Evolutionary conservation across 495 filamentous ascomycete species (phyloP), one percentile per base, ranked within the genome.

Genomic region (Annulohypoxylon maeteangense): DNA sequence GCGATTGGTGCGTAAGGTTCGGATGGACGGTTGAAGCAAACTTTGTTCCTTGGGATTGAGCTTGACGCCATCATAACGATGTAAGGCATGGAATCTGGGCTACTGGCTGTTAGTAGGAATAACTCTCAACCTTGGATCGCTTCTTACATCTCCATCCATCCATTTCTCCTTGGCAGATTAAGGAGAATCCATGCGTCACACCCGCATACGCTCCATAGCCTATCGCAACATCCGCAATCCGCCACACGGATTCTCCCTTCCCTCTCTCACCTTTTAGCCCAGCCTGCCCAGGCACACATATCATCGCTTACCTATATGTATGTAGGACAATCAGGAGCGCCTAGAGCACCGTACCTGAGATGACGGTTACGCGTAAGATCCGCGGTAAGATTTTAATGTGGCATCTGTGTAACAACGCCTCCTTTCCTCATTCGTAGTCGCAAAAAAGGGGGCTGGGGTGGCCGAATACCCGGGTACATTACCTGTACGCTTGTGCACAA

Each of bases 321-420:
- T 38, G 38, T 44, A 44, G 16, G 11, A 40, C 36, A 14, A 14
- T 4, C 11, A 40, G 36, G 36, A 40, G 40, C 16, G 16, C 3
- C 27, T 6, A 29, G 27, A 29, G 27, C 27, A 29, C 27, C 16
- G 40, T 44, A 18, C 40, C n/a, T 18, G 16, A 44, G 40, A 44
- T 51, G 47, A 51, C n/a, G 47, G 47, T 51, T 51, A 51, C 25
- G 25, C 47, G 45, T 27, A 14, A 45, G 42, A 45, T 45, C 20
- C 42, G n/a, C 14, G 1, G 22, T 51, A 44, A 44, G n/a, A 44
- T 44, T 44, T 44, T 20, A 20, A 20, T 5, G 40, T 44, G n/a
- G 40, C 6, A 44, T 44, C 5, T 20, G 40, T 44, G 40, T 44
- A 18, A 44, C 40, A 1, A 0, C 2, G 12, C 40, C 40, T 16